Percentiles rank a stretch among this genome's conserved stretches.
phyloP scores from a whole-genome alignment of 2,329 filamentous ascomycete species.

The Aspergillus sp. region DNA sequence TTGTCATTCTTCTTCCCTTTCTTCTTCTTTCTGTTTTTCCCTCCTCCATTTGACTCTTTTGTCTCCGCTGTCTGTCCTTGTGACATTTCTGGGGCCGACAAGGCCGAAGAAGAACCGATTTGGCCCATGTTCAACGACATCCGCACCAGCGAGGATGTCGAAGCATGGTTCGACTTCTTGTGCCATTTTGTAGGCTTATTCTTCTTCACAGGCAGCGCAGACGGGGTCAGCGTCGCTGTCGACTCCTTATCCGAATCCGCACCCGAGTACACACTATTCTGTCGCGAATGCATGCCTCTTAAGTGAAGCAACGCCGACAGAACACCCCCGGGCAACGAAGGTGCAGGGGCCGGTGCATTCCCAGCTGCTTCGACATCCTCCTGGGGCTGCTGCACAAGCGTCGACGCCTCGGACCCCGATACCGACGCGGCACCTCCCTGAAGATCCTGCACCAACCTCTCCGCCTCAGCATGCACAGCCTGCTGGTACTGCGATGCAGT shows the following conservation, averaged over 20 bases:
- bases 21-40: slow-evolving; percentile 18
- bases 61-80: no score
- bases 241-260: slow-evolving; percentile 31
- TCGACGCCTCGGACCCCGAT: background rate
- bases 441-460: slow-evolving; percentile 7
- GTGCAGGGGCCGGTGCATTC: background rate
- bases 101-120: slow-evolving; percentile 16
- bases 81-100: slow-evolving; percentile 13
- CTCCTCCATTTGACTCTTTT: no score
- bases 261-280: slow-evolving; percentile 4
- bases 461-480: slow-evolving; percentile 6
- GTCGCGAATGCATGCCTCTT: slow-evolving; percentile 1
- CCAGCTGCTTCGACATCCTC: slow-evolving; percentile 5
- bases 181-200: slow-evolving; percentile 44
- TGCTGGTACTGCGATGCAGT: background rate
- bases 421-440: background rate
- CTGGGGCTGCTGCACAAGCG: background rate
- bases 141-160: slow-evolving; percentile 38
- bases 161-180: slow-evolving; percentile 35
- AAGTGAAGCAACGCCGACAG: slow-evolving; percentile 8
- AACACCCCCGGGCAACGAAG: slow-evolving; percentile 6
- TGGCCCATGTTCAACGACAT: slow-evolving; percentile 37
- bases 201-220: slow-evolving; percentile 35
- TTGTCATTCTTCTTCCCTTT: slow-evolving; percentile 24
- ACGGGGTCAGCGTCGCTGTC: slow-evolving; percentile 26